A percentile compares a stretch with the other conserved stretches of the same genome.
Conservation (phyloP, 805 yeast genomes). For the Nakazawaea laoshanensis region DNA sequence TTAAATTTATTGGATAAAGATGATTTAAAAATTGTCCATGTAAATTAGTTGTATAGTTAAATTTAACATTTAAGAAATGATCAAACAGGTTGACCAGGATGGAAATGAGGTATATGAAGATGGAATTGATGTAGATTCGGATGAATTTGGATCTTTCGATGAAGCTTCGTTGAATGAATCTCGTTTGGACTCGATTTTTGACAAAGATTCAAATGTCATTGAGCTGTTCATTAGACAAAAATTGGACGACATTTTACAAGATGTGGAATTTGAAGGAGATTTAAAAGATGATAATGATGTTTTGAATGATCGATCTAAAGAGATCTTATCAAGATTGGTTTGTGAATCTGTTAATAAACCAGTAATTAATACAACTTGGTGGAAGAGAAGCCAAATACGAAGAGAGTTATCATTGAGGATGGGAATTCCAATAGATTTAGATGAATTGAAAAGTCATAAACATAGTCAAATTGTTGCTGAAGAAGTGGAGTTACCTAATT, state of each 20-base stretch:
- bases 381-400: conserved; percentile 62
- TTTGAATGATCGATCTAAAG: conserved; percentile 4
- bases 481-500: conserved; percentile 22
- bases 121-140: conserved; percentile 4
- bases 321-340: conserved; percentile 6
- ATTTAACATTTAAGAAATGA: neutral
- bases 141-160: conserved; percentile 11
- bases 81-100: too few species aligned
- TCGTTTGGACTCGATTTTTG: neutral
- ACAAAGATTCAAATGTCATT: neutral
- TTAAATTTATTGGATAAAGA: conserved; percentile 1
- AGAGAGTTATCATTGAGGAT: conserved; percentile 54
- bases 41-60: neutral
- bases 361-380: conserved; percentile 17
- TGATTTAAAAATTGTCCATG: too few species aligned
- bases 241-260: neutral
- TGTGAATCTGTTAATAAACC: neutral
- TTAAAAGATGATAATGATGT: neutral
- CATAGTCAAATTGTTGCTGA: conserved; percentile 6
- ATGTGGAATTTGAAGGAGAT: neutral
- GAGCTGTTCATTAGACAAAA: neutral
- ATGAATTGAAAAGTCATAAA: conserved; percentile 27
- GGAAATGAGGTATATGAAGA: conserved; percentile 1
- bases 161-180: conserved; percentile 9
- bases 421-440: conserved; percentile 68